phyloP scores from a whole-genome alignment of 495 filamentous ascomycete species.

The Opeltia flavorubescens region DNA sequence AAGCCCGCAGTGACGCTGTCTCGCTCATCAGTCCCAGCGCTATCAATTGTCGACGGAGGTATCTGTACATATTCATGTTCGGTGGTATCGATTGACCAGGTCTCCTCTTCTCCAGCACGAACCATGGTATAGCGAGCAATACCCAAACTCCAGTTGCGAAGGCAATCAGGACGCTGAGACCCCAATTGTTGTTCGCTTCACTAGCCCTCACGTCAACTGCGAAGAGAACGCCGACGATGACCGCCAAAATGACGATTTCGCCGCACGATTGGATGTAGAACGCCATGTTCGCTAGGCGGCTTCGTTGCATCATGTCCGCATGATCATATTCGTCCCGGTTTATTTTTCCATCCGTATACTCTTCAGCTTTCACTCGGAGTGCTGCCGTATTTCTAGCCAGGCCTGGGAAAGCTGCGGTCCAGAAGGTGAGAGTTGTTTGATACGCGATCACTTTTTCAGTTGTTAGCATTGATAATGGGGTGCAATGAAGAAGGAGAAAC shows the following conservation, averaged over 20 bases:
- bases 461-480: neutral
- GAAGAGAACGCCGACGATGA: slow-evolving; percentile 51
- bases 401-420: slow-evolving; percentile 51
- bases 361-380: slow-evolving; percentile 37
- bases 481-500: neutral
- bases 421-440: slow-evolving; percentile 52
- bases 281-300: slow-evolving; percentile 42
- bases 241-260: slow-evolving; percentile 45
- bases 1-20: slow-evolving; percentile 35
- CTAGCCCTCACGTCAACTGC: slow-evolving; percentile 43
- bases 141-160: slow-evolving; percentile 51
- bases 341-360: slow-evolving; percentile 37
- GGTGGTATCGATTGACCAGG: slow-evolving; percentile 37
- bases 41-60: neutral
- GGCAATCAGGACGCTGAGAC: slow-evolving; percentile 47
- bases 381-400: slow-evolving; percentile 43
- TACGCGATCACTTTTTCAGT: slow-evolving; percentile 39
- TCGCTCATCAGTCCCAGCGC: slow-evolving; percentile 21
- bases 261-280: slow-evolving; percentile 48
- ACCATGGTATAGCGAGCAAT: slow-evolving; percentile 46
- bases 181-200: slow-evolving; percentile 48
- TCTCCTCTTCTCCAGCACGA: slow-evolving; percentile 45
- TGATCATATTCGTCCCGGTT: slow-evolving; percentile 44
- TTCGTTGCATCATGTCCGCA: slow-evolving; percentile 48
- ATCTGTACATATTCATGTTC: slow-evolving; percentile 22